Evolutionary conservation across 495 filamentous ascomycete species (phyloP).

Genomic region (Neurospora africana): DNA sequence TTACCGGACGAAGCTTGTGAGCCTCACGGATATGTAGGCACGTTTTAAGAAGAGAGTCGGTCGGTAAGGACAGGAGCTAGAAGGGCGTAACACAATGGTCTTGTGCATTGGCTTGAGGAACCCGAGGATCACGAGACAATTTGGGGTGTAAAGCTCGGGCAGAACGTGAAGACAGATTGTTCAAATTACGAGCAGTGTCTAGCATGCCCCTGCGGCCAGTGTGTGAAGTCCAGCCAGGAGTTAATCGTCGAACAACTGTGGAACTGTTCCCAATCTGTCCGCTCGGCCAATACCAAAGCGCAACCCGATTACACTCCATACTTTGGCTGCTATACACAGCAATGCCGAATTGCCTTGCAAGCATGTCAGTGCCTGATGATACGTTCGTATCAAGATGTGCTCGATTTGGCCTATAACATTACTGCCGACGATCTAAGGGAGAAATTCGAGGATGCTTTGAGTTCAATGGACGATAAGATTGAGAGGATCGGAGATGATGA

Average conservation of each 20-base stretch:
- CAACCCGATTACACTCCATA: neutral
- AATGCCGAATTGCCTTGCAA: neutral
- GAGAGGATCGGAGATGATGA: neutral
- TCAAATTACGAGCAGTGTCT: neutral
- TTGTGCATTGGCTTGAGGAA: neutral
- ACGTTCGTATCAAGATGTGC: constrained; percentile 1
- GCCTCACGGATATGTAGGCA: neutral
- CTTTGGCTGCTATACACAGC: constrained; percentile 1
- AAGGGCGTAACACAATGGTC: neutral
- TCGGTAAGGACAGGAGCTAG: neutral
- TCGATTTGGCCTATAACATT: neutral
- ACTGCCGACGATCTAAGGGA: neutral
- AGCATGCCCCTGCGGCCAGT: neutral
- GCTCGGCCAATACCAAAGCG: neutral
- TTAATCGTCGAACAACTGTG: neutral
- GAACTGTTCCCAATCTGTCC: neutral
- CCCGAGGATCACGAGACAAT: neutral
- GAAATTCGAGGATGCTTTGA: neutral
- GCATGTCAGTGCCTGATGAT: neutral
- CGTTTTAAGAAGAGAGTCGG: neutral
- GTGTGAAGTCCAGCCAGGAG: neutral
- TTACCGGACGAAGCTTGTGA: neutral
- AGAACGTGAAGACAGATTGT: neutral
- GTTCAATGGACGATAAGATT: neutral
- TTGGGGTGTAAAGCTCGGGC: neutral